Conservation (phyloP, 345 rosid species). For the Turnera subulata region DNA sequence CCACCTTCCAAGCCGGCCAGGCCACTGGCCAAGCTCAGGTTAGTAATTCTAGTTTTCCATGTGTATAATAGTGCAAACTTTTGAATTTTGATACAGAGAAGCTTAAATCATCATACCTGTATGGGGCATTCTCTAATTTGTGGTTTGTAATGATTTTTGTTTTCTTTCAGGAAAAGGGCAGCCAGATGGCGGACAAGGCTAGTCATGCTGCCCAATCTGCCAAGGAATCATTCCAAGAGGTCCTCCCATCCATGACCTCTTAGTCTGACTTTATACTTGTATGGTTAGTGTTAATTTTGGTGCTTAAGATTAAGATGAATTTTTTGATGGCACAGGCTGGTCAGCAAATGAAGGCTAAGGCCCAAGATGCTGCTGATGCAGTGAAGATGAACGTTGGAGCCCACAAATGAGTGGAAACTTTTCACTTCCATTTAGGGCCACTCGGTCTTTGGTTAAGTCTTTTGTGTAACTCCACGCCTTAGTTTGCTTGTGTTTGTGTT, state of each 20-base stretch:
- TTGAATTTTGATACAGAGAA: no score
- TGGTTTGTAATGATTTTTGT: no score
- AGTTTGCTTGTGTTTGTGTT: no score
- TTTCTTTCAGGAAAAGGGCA: slow-evolving; percentile 24
- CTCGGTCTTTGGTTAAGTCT: no score
- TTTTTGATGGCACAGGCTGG: slow-evolving; percentile 22
- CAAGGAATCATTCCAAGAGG: slow-evolving; percentile 31
- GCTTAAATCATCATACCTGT: no score
- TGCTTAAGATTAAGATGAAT: no score
- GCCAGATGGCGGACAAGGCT: slow-evolving; percentile 21
- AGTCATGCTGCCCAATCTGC: slow-evolving; percentile 18
- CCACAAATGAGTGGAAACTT: slow-evolving; percentile 19
- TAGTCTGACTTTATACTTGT: no score
- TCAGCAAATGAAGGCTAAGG: slow-evolving; percentile 27
- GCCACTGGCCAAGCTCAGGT: slow-evolving; percentile 36
- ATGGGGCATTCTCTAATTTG: no score
- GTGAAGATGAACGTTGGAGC: slow-evolving; percentile 24
- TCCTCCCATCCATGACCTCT: background rate
- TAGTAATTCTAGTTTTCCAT: background rate
- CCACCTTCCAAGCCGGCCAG: slow-evolving; percentile 30
- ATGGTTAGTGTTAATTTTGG: no score
- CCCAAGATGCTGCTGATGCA: slow-evolving; percentile 30
- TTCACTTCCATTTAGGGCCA: no score
- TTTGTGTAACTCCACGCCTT: no score
- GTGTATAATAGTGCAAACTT: no score